phyloP scores from a whole-genome alignment of 116 monocot genomes.

The Papilionanthe hybrid region DNA sequence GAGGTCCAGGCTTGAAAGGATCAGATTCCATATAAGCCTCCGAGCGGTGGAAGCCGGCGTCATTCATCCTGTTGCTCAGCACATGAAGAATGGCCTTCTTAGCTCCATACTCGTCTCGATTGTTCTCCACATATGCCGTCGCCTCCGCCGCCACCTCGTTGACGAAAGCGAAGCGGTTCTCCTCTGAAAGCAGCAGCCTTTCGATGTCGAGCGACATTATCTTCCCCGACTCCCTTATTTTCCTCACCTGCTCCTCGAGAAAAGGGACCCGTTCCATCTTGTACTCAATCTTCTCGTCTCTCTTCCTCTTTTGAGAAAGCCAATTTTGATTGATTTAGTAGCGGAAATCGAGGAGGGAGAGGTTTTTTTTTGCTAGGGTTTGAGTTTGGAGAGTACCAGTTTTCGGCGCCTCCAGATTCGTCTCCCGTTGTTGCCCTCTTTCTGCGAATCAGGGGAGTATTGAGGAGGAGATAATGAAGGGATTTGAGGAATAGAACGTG shows the following conservation, averaged over 20 bases:
- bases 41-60: slow-evolving; percentile 63
- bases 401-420: slow-evolving; percentile 35
- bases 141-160: slow-evolving; percentile 90
- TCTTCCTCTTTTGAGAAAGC: slow-evolving; percentile 35
- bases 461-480: background rate
- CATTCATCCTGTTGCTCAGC: slow-evolving; percentile 81
- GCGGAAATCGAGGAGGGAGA: background rate
- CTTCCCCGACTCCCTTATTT: slow-evolving; percentile 64
- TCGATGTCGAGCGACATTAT: slow-evolving; percentile 76
- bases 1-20: slow-evolving; percentile 77
- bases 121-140: slow-evolving; percentile 53
- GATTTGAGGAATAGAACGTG: no score
- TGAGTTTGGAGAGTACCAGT: slow-evolving; percentile 13
- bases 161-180: slow-evolving; percentile 86
- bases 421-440: background rate
- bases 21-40: slow-evolving; percentile 75
- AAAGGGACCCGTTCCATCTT: slow-evolving; percentile 74
- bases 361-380: background rate
- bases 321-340: no score
- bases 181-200: slow-evolving; percentile 65
- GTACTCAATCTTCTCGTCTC: slow-evolving; percentile 50
- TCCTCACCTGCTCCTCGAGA: slow-evolving; percentile 86
- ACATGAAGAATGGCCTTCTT: slow-evolving; percentile 87
- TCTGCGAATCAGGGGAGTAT: background rate
- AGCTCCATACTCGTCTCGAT: slow-evolving; percentile 72